Conservation (phyloP, 2,329 filamentous ascomycete genomes). For the Aspergillus aculeatus region DNA sequence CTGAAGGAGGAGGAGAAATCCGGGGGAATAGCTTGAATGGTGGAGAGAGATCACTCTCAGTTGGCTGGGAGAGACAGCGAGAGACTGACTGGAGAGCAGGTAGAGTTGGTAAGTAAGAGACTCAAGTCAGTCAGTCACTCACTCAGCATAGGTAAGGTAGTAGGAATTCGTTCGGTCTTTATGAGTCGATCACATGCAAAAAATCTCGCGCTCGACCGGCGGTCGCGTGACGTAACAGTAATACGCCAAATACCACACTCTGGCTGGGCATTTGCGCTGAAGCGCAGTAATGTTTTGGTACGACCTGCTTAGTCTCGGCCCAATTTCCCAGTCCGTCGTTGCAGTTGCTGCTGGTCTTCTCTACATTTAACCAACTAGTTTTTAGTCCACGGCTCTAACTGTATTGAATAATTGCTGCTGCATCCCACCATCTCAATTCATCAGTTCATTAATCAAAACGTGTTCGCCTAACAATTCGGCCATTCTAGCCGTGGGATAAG, state of each 20-base stretch:
- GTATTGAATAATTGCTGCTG: not conserved
- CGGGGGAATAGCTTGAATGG: slow-evolving; percentile 21
- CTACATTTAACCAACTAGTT: not conserved
- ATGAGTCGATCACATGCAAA: slow-evolving; percentile 38
- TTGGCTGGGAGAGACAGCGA: not conserved
- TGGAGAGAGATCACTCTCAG: slow-evolving; percentile 11
- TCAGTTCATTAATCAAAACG: not conserved
- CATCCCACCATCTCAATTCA: not conserved
- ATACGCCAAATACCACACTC: slow-evolving; percentile 27
- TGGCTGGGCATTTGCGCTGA: not conserved
- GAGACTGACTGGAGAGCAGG: slow-evolving; percentile 2
- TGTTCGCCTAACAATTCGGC: not conserved
- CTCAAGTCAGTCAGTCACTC: too few species aligned
- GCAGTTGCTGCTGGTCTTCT: not conserved
- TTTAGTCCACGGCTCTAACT: not conserved
- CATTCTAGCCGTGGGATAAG: not conserved
- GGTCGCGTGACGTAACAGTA: slow-evolving; percentile 37
- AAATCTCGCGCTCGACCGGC: slow-evolving; percentile 15
- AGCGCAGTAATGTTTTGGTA: slow-evolving; percentile 13
- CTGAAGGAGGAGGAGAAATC: slow-evolving; percentile 18
- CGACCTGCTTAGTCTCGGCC: slow-evolving; percentile 11
- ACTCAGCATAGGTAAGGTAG: too few species aligned
- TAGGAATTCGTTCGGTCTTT: slow-evolving; percentile 24
- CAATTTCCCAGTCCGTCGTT: slow-evolving; percentile 17
- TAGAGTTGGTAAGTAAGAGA: too few species aligned